These are phyloP conservation scores for Lasiodiplodia sp. DNA, from an alignment of 2,329 filamentous ascomycete species.

Conservation along the genomic window DNA sequence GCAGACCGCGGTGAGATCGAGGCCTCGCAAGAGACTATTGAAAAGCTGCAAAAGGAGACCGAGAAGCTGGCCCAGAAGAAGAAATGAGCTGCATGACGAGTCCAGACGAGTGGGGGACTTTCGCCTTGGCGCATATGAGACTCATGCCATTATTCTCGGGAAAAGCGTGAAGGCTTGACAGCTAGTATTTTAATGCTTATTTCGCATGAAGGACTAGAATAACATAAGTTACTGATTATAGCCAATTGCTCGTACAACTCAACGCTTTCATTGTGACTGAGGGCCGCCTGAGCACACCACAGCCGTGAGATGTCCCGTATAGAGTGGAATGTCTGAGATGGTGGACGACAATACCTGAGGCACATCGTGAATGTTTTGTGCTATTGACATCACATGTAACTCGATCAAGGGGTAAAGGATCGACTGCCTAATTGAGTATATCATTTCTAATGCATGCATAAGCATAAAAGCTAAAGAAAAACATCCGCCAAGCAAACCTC, in stretches of 20 bases:
- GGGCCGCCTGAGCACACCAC: neutral
- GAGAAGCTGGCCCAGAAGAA: slow-evolving; percentile 46
- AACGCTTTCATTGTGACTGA: neutral
- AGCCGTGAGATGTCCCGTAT: neutral
- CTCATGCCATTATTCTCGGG: neutral
- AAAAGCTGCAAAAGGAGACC: slow-evolving; percentile 54
- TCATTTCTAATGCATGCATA: slow-evolving; percentile 3
- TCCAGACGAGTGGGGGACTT: neutral
- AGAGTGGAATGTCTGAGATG: no score
- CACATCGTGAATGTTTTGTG: no score
- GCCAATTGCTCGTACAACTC: neutral
- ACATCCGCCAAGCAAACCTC: neutral
- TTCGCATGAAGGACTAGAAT: neutral
- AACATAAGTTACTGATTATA: neutral
- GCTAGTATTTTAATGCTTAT: neutral
- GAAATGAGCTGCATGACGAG: slow-evolving; percentile 9
- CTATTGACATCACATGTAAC: neutral
- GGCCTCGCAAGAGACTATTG: slow-evolving; percentile 52
- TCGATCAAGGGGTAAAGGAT: neutral
- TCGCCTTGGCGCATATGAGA: neutral
- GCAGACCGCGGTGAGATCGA: slow-evolving; percentile 53
- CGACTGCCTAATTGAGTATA: neutral
- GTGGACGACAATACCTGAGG: no score
- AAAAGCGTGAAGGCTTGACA: neutral
- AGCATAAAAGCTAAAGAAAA: neutral